Conservation (phyloP, 495 filamentous ascomycete species). For the Penicillium pancosmium region DNA sequence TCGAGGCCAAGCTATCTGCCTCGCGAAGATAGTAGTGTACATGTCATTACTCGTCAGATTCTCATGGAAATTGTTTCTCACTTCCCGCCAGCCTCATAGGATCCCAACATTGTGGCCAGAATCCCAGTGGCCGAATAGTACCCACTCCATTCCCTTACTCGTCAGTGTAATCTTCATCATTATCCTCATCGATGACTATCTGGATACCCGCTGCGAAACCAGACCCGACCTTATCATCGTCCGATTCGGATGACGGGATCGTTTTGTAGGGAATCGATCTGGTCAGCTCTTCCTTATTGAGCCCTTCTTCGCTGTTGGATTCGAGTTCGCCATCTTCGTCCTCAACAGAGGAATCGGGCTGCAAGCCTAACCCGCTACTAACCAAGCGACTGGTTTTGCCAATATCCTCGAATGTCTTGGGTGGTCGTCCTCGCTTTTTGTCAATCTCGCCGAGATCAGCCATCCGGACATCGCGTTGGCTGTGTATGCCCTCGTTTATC, state of each 20-base stretch:
- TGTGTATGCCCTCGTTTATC: conserved; percentile 31
- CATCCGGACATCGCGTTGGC: background rate
- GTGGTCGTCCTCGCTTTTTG: background rate
- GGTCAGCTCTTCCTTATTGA: background rate
- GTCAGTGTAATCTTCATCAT: background rate
- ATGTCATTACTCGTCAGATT: background rate
- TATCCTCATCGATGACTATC: background rate
- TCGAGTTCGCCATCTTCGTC: background rate
- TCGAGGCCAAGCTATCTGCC: background rate
- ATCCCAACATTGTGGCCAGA: no score
- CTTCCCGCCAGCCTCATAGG: background rate
- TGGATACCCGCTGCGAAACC: background rate
- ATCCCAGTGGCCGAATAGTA: no score
- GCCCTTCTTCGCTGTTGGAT: background rate
- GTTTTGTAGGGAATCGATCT: background rate
- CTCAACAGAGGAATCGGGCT: background rate
- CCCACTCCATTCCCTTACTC: background rate
- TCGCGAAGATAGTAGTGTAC: background rate
- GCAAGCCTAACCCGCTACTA: background rate
- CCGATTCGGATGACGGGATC: background rate
- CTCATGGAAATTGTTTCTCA: background rate
- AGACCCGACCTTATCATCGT: background rate
- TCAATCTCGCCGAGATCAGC: background rate
- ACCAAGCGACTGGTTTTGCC: conserved; percentile 1
- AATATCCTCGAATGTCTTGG: background rate